phyloP scores from a whole-genome alignment of 345 rosid genomes.

The Carallia pectinifolia region DNA sequence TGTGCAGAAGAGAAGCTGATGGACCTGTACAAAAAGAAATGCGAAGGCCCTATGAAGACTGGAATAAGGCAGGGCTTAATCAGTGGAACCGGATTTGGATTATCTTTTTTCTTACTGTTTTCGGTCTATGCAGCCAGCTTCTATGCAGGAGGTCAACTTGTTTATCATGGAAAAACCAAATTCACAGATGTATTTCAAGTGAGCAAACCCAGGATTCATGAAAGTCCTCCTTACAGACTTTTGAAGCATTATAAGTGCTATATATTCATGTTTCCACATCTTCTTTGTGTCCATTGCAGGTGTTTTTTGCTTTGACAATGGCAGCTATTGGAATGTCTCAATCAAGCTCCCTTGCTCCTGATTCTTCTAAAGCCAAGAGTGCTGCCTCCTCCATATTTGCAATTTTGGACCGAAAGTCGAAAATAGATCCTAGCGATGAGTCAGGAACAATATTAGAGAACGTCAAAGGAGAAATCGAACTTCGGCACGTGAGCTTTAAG shows the following conservation, averaged over 20 bases:
- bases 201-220: conserved; percentile 1
- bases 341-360: conserved; percentile 56
- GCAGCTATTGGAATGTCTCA: conserved; percentile 67
- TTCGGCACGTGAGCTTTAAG: conserved; percentile 62
- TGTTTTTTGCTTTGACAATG: conserved; percentile 70
- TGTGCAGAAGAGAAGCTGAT: conserved; percentile 85
- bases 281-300: conserved; percentile 31
- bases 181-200: conserved; percentile 68
- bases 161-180: conserved; percentile 43
- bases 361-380: conserved; percentile 45
- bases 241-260: background rate
- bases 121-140: conserved; percentile 59
- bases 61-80: conserved; percentile 73
- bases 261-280: background rate
- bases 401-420: conserved; percentile 57
- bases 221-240: background rate
- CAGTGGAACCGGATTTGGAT: conserved; percentile 72
- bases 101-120: conserved; percentile 62
- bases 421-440: conserved; percentile 67
- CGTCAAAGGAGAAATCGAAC: conserved; percentile 70
- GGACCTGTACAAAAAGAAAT: conserved; percentile 65
- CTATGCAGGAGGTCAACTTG: conserved; percentile 74
- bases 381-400: conserved; percentile 72
- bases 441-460: conserved; percentile 52
- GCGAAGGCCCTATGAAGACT: conserved; percentile 68